A percentile compares a stretch with the other conserved stretches of the same genome.
These are phyloP conservation scores for Rhododendron griersonianum DNA, from an alignment of 148 eudicot species.

Conservation along the genomic window DNA sequence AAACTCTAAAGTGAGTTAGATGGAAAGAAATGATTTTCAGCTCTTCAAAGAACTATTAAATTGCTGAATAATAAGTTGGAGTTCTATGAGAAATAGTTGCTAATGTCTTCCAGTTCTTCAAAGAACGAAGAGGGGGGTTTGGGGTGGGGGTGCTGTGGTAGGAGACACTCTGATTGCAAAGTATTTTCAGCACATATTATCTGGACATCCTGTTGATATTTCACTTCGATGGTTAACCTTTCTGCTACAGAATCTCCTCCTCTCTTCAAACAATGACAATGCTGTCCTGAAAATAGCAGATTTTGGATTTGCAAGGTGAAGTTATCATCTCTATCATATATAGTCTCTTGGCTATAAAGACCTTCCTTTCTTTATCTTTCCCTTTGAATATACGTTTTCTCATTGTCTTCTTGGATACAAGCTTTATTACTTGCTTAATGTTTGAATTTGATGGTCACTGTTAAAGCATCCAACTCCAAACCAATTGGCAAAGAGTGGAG, in stretches of 20 bases:
- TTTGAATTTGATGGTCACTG: slow-evolving; percentile 1
- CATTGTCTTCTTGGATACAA: neutral
- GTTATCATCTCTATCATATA: neutral
- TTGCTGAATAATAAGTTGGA: neutral
- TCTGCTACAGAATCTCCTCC: slow-evolving; percentile 77
- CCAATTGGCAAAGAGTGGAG: too few relatives aligned
- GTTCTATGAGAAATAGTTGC: neutral
- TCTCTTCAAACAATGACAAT: slow-evolving; percentile 49
- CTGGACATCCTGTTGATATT: neutral
- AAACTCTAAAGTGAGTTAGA: neutral
- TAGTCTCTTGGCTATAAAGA: neutral
- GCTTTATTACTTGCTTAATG: neutral
- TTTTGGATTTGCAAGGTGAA: slow-evolving; percentile 96
- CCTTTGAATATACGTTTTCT: neutral
- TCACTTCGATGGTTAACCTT: slow-evolving; percentile 10
- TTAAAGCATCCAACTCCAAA: too few relatives aligned
- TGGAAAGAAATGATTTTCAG: neutral
- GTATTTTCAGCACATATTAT: neutral
- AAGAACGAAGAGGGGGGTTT: neutral
- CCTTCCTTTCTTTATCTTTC: neutral
- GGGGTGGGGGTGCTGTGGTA: neutral
- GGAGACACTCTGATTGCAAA: neutral
- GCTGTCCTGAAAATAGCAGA: slow-evolving; percentile 91
- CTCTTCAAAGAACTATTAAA: neutral
- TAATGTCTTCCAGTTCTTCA: neutral